Evolutionary conservation across 2,329 filamentous ascomycete genomes (phyloP).

Genomic region (Monosporascus sp.): DNA sequence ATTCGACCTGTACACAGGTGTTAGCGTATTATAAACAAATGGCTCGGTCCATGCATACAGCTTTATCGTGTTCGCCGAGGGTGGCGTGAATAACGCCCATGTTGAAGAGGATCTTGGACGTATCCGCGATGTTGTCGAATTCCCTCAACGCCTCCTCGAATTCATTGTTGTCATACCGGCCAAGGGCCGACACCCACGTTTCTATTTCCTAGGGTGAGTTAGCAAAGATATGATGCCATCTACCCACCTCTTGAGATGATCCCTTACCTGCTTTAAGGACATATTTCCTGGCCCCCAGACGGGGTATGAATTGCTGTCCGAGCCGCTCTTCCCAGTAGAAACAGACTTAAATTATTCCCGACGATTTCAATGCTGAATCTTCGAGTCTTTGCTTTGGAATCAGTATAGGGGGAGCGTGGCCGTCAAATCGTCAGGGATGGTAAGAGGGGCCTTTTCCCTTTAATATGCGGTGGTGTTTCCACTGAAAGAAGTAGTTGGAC

Average conservation of each 20-base stretch:
- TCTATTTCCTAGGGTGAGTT: constrained; percentile 75
- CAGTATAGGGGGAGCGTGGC: constrained; percentile 6
- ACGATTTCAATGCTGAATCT: constrained; percentile 8
- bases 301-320: constrained; percentile 11
- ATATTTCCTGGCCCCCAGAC: constrained; percentile 17
- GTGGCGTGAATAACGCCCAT: constrained; percentile 97
- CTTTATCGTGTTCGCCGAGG: constrained; percentile 90
- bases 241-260: neutral
- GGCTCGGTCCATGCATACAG: constrained; percentile 54
- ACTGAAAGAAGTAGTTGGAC: neutral
- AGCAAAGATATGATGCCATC: constrained; percentile 3
- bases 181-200: constrained; percentile 90
- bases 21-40: constrained; percentile 13
- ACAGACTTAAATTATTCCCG: constrained; percentile 17
- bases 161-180: constrained; percentile 93
- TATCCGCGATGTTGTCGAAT: constrained; percentile 86
- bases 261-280: constrained; percentile 29
- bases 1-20: constrained; percentile 64
- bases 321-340: constrained; percentile 22
- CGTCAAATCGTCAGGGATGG: constrained; percentile 1
- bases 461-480: neutral
- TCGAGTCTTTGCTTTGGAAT: constrained; percentile 8
- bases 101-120: constrained; percentile 97
- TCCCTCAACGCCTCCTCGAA: constrained; percentile 83
- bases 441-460: neutral